Percentiles rank a stretch among this genome's conserved stretches.
Conservation (phyloP, 805 yeast genomes). For the Zygosaccharomyces rouxii region DNA sequence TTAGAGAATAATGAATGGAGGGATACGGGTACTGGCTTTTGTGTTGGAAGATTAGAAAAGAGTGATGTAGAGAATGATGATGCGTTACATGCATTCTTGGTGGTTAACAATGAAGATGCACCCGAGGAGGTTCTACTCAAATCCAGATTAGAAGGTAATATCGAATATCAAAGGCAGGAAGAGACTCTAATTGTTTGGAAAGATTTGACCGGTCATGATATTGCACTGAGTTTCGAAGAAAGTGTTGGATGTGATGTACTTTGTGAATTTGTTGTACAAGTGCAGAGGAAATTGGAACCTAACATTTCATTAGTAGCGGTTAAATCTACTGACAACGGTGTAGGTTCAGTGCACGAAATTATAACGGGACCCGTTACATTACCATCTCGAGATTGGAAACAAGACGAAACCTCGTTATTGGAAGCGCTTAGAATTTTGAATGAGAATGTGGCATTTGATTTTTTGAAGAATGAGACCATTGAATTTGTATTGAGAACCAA, state of each 20-base stretch:
- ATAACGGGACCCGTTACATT: constrained; percentile 74
- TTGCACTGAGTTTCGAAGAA: constrained; percentile 90
- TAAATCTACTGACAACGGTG: constrained; percentile 41
- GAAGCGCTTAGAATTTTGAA: constrained; percentile 53
- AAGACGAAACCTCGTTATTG: constrained; percentile 43
- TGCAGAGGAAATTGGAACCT: constrained; percentile 58
- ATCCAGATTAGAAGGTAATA: constrained; percentile 64
- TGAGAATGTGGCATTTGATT: constrained; percentile 58
- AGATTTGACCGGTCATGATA: constrained; percentile 62
- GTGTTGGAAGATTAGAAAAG: constrained; percentile 57
- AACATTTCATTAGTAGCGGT: constrained; percentile 73
- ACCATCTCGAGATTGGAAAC: constrained; percentile 53
- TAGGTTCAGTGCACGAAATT: constrained; percentile 62
- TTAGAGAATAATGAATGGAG: constrained; percentile 80
- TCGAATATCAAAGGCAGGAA: constrained; percentile 88
- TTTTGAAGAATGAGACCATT: constrained; percentile 54
- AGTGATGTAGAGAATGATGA: constrained; percentile 17
- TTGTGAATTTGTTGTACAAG: constrained; percentile 72
- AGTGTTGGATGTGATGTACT: constrained; percentile 80
- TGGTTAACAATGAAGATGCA: constrained; percentile 69
- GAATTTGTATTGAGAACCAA: constrained; percentile 50
- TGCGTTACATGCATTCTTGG: constrained; percentile 46
- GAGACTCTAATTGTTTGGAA: constrained; percentile 95
- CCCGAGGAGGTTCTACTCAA: constrained; percentile 55
- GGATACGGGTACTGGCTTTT: constrained; percentile 89